These are phyloP conservation scores for Themeda triandra DNA, from an alignment of 176 grass and related monocot species.

Conservation along the genomic window DNA sequence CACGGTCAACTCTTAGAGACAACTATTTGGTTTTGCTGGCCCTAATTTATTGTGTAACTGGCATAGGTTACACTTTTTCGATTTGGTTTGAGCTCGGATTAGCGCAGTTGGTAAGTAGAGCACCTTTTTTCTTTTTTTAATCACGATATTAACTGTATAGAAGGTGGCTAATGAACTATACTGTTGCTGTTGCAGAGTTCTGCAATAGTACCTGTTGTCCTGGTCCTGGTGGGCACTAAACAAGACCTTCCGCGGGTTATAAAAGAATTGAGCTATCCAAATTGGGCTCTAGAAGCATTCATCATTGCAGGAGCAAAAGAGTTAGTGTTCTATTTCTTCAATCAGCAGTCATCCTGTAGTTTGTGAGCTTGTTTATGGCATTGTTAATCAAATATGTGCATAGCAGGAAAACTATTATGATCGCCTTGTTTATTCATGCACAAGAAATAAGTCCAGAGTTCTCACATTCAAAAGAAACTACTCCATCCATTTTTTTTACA, in stretches of 20 bases:
- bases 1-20: constrained; percentile 51
- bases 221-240: constrained; percentile 52
- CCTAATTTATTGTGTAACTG: constrained; percentile 80
- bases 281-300: constrained; percentile 73
- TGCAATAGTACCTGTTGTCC: constrained; percentile 68
- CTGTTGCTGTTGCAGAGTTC: constrained; percentile 59
- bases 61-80: constrained; percentile 68
- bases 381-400: constrained; percentile 8
- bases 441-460: background rate
- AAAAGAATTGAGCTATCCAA: constrained; percentile 54
- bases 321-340: constrained; percentile 31
- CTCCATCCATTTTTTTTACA: background rate
- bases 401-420: background rate
- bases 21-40: constrained; percentile 67
- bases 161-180: constrained; percentile 27
- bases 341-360: background rate
- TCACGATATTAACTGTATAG: background rate
- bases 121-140: background rate
- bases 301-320: constrained; percentile 58
- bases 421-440: background rate
- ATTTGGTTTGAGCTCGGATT: constrained; percentile 79
- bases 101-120: constrained; percentile 60
- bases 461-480: background rate
- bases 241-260: constrained; percentile 28
- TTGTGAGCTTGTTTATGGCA: background rate